phyloP scores from a whole-genome alignment of 805 yeast species.

The Suhomyces prunicola region DNA sequence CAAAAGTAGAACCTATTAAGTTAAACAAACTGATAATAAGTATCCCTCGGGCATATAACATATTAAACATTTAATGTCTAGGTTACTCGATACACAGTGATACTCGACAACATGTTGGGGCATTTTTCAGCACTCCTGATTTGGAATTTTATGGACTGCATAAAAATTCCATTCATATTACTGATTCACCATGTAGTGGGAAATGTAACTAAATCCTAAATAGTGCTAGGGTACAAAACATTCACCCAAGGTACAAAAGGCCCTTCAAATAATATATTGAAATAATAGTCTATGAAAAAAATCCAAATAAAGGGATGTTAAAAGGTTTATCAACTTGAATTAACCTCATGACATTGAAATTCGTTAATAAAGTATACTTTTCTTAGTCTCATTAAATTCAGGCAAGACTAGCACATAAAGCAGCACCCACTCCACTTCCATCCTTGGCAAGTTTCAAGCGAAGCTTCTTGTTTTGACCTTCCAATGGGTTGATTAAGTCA shows the following conservation, averaged over 20 bases:
- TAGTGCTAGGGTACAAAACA: background rate
- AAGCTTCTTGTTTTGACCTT: conserved; percentile 70
- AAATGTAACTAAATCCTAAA: background rate
- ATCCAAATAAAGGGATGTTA: background rate
- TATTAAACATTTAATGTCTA: background rate
- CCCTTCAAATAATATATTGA: background rate
- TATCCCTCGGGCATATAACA: background rate
- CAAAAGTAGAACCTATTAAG: background rate
- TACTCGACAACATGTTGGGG: background rate
- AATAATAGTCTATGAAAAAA: background rate
- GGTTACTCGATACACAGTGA: background rate
- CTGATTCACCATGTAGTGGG: background rate
- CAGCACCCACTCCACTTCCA: conserved; percentile 98
- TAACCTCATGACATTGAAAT: background rate
- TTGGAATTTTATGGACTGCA: background rate
- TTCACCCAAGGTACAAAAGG: background rate
- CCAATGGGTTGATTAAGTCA: conserved; percentile 63
- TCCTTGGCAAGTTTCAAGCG: conserved; percentile 84
- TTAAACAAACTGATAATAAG: background rate
- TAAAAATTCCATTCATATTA: background rate
- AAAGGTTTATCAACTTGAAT: background rate
- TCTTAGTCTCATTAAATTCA: background rate
- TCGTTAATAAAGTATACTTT: background rate
- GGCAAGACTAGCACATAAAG: conserved; percentile 68
- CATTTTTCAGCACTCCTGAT: background rate